These are phyloP conservation scores for Talaromyces sp. DNA, from an alignment of 2,329 filamentous ascomycete genomes.

Conservation along the genomic window DNA sequence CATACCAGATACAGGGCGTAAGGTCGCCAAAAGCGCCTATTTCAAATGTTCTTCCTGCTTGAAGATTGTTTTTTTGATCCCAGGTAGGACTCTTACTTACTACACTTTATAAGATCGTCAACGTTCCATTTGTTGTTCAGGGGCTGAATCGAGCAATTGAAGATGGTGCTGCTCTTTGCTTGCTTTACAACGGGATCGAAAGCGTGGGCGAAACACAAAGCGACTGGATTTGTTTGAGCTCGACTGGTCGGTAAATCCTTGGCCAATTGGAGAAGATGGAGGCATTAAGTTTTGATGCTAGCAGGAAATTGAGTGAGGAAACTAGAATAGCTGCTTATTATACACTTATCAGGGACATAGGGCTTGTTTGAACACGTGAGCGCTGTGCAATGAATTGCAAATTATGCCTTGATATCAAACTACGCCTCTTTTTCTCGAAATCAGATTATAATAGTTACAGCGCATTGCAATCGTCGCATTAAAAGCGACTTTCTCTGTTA, in stretches of 20 bases:
- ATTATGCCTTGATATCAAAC: neutral
- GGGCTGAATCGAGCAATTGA: too few relatives aligned
- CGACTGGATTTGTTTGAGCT: neutral
- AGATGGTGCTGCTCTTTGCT: neutral
- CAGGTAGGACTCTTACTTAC: neutral
- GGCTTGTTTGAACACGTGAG: constrained; percentile 4
- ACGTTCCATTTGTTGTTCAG: too few relatives aligned
- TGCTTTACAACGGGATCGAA: neutral
- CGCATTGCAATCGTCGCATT: neutral
- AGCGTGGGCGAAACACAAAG: neutral
- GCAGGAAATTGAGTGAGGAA: neutral
- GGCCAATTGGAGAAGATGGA: neutral
- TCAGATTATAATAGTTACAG: neutral
- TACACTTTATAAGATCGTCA: too few relatives aligned
- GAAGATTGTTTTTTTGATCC: neutral
- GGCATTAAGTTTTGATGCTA: neutral
- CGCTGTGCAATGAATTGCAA: neutral
- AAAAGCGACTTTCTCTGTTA: neutral
- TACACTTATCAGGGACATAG: neutral
- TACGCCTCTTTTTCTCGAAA: neutral
- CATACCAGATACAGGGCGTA: too few relatives aligned
- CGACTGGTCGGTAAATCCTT: neutral
- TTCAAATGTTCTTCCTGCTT: neutral
- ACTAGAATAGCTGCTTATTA: neutral
- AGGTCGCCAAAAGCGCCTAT: too few relatives aligned